These are phyloP conservation scores for Saccharomycopsis fibuligera DNA, from an alignment of 805 yeast genomes.

Conservation along the genomic window DNA sequence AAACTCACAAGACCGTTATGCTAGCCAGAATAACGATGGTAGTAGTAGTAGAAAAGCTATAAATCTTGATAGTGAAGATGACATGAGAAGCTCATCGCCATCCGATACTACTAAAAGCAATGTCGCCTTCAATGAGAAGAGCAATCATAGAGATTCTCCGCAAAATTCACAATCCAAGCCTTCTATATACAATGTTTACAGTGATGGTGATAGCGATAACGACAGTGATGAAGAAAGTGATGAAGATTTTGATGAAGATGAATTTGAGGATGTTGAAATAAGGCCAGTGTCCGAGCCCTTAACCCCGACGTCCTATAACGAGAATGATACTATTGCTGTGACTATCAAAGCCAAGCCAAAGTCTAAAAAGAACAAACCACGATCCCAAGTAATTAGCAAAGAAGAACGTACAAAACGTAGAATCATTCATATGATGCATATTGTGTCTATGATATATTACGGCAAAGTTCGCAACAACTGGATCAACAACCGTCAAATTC, in stretches of 20 bases:
- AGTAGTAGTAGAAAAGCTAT: too few species aligned
- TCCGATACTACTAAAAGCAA: too few species aligned
- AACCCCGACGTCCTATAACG: not conserved
- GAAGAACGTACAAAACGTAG: conserved; percentile 53
- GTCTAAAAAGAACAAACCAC: not conserved
- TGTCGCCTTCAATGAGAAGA: too few species aligned
- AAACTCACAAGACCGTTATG: too few species aligned
- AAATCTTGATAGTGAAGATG: too few species aligned
- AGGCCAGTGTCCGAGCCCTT: conserved; percentile 1
- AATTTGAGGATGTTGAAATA: conserved; percentile 17
- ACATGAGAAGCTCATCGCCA: too few species aligned
- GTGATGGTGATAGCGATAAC: conserved; percentile 2
- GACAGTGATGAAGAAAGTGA: not conserved
- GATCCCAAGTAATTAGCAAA: conserved; percentile 32
- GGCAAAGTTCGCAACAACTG: conserved; percentile 67
- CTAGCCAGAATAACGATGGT: too few species aligned
- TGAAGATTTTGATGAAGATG: conserved; percentile 18
- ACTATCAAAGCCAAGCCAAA: not conserved
- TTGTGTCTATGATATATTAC: conserved; percentile 57
- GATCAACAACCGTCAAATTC: conserved; percentile 50
- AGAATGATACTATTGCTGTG: conserved; percentile 1
- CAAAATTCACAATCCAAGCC: not conserved
- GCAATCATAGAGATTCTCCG: not conserved
- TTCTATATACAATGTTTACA: too few species aligned
- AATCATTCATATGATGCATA: conserved; percentile 49